Evolutionary conservation across 108 stramenopile genomes (phyloP).

Genomic region (Bacterosira constricta): DNA sequence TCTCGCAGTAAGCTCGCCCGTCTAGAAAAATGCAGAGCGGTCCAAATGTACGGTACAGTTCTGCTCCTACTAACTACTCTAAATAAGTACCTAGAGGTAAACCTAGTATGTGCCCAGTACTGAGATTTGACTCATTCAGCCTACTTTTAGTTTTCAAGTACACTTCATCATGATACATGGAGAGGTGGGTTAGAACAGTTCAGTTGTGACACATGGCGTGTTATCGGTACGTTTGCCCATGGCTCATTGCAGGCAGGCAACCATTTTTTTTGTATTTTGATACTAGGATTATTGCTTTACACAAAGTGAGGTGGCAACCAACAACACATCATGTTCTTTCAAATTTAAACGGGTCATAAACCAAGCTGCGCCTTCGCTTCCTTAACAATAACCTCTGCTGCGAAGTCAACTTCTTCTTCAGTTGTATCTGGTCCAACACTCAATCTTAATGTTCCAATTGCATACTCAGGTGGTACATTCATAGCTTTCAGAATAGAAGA

Average conservation of each 20-base stretch:
- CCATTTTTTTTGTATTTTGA: background rate
- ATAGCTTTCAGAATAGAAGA: slow-evolving; percentile 90
- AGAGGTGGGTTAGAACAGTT: slow-evolving; percentile 47
- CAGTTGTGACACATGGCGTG: slow-evolving; percentile 44
- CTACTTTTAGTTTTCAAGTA: no score
- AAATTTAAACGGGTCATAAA: background rate
- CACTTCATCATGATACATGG: no score
- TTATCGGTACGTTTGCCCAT: slow-evolving; percentile 60
- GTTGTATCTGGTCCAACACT: slow-evolving; percentile 91
- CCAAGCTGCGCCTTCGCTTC: slow-evolving; percentile 53
- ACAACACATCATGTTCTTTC: no score
- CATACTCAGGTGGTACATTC: slow-evolving; percentile 78
- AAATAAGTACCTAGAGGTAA: no score
- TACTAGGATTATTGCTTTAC: background rate
- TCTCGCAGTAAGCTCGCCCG: no score
- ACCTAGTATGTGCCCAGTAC: background rate
- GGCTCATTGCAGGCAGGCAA: slow-evolving; percentile 62
- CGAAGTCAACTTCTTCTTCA: slow-evolving; percentile 75
- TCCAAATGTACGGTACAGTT: no score
- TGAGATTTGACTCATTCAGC: background rate
- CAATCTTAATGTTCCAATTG: slow-evolving; percentile 89
- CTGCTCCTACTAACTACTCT: background rate
- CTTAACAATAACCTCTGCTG: slow-evolving; percentile 73
- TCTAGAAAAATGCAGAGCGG: no score
- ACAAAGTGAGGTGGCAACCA: background rate